A percentile compares a stretch with the other conserved stretches of the same genome.
Evolutionary conservation across 176 grass and related monocot genomes (phyloP).

Genomic region (Triticum urartu): DNA sequence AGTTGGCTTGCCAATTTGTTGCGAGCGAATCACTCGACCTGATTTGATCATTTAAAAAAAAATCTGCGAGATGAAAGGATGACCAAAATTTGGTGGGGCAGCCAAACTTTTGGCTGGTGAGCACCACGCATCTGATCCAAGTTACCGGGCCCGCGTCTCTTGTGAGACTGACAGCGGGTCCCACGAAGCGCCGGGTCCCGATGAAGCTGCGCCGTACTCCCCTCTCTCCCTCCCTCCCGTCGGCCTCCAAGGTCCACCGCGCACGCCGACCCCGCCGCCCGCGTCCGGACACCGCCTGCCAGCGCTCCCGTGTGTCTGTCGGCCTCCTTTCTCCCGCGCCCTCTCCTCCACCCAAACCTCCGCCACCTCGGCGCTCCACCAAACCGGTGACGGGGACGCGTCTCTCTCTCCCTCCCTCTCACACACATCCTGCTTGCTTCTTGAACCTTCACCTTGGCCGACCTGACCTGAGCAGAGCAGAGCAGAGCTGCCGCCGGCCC

Average conservation of each 20-base stretch:
- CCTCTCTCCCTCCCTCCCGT: too few species aligned
- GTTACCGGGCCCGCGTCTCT: background rate
- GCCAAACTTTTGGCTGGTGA: too few species aligned
- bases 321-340: background rate
- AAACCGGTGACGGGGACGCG: background rate
- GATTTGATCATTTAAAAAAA: too few species aligned
- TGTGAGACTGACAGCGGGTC: background rate
- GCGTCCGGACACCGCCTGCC: background rate
- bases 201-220: background rate
- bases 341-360: background rate
- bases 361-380: background rate
- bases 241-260: too few species aligned
- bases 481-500: background rate
- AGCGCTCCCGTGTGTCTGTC: background rate
- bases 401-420: background rate
- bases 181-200: too few species aligned
- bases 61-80: too few species aligned
- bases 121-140: too few species aligned
- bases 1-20: too few species aligned
- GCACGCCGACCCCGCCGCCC: too few species aligned
- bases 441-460: background rate
- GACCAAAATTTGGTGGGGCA: too few species aligned
- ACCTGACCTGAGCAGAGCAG: too few species aligned
- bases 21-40: too few species aligned
- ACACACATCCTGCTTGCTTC: background rate